Evolutionary conservation across 441 rosid genomes (phyloP).

Genomic region (Flueggea neowawraea): DNA sequence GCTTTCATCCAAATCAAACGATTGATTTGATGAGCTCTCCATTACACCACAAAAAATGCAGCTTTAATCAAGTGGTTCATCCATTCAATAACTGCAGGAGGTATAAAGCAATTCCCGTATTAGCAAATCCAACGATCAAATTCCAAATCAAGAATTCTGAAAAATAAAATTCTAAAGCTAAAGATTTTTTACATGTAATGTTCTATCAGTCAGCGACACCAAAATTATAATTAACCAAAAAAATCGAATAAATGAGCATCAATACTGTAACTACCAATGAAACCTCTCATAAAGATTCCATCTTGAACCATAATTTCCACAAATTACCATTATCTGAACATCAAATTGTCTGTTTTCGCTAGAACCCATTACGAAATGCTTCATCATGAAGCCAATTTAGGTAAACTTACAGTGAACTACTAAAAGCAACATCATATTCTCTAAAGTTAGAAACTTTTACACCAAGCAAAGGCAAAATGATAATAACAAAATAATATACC

Average conservation of each 20-base stretch:
- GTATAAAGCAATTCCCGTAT: neutral
- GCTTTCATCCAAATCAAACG: conserved; percentile 37
- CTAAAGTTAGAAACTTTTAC: neutral
- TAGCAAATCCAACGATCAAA: neutral
- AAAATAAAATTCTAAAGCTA: too few species aligned
- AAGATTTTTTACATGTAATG: too few species aligned
- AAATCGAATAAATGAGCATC: neutral
- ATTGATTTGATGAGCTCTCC: conserved; percentile 38
- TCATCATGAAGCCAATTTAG: too few species aligned
- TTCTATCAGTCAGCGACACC: too few species aligned
- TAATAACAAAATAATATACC: neutral
- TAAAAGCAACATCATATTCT: neutral
- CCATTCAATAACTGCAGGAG: conserved; percentile 15
- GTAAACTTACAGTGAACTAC: neutral
- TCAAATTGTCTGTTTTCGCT: neutral
- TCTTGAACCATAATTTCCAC: neutral
- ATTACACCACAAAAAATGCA: conserved; percentile 13
- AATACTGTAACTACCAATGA: neutral
- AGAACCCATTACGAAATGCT: too few species aligned
- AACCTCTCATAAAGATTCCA: neutral
- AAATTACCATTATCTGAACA: neutral
- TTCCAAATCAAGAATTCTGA: neutral
- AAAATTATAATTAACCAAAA: neutral
- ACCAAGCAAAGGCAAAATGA: too few species aligned
- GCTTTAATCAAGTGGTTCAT: conserved; percentile 4